A percentile compares a stretch with the other conserved stretches of the same genome.
Conservation (phyloP, 169 alveolate genomes). For the Cryptosporidium andersoni region DNA sequence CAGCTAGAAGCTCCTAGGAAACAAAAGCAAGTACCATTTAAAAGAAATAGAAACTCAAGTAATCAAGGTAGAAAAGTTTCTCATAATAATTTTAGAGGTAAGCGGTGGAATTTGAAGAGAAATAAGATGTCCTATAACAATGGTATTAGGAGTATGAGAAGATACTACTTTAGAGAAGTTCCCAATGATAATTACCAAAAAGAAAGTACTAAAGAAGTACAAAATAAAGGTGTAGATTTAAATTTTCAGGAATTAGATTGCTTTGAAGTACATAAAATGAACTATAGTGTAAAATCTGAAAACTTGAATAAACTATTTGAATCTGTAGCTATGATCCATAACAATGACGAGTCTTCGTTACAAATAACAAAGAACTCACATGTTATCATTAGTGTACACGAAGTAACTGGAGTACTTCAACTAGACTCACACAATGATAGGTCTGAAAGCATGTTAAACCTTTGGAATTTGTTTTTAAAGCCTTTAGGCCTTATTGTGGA, state of each 20-base stretch:
- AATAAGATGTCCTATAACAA: neutral
- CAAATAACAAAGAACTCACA: conserved; percentile 23
- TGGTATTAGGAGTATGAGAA: neutral
- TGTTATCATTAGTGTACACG: conserved; percentile 46
- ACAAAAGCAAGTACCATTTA: neutral
- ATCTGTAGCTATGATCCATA: conserved; percentile 39
- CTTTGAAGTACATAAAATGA: conserved; percentile 14
- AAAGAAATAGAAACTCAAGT: neutral
- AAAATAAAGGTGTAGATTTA: conserved; percentile 6
- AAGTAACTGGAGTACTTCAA: conserved; percentile 59
- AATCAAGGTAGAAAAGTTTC: conserved; percentile 1
- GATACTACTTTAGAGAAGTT: neutral
- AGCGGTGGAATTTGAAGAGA: neutral
- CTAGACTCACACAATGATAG: conserved; percentile 41
- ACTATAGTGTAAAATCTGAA: conserved; percentile 32
- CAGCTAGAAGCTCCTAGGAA: conserved; percentile 53
- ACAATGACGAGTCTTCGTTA: conserved; percentile 48
- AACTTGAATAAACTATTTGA: conserved; percentile 33
- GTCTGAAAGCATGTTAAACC: conserved; percentile 33
- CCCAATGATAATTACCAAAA: neutral
- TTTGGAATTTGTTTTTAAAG: conserved; percentile 60
- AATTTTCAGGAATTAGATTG: conserved; percentile 38
- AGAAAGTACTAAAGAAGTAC: conserved; percentile 8
- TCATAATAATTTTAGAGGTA: conserved; percentile 2
- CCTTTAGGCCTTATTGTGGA: conserved; percentile 42